These are phyloP conservation scores for Pleurotus salmoneostramineus DNA, from an alignment of 768 basidiomycete genomes.

Conservation along the genomic window DNA sequence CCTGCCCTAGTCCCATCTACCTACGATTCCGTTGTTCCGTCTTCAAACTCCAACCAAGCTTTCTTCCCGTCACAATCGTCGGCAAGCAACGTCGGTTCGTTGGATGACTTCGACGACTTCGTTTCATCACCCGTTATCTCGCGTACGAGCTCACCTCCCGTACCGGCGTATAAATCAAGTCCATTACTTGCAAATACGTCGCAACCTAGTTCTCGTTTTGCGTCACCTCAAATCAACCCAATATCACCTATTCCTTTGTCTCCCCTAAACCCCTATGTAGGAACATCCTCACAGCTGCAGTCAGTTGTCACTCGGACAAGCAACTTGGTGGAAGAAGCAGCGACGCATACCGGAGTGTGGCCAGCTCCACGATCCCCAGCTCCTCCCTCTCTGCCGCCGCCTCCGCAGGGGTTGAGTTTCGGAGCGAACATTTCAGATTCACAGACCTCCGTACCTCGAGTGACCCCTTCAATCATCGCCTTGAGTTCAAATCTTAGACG, in stretches of 20 bases:
- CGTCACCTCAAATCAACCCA: slow-evolving; percentile 11
- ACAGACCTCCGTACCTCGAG: slow-evolving; percentile 7
- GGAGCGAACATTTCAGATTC: slow-evolving; percentile 21
- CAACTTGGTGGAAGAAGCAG: slow-evolving; percentile 54
- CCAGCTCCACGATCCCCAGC: slow-evolving; percentile 45
- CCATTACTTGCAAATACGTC: not conserved
- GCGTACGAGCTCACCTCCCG: slow-evolving; percentile 44
- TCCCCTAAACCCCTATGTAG: not conserved
- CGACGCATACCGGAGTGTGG: slow-evolving; percentile 35
- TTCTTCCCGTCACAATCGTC: slow-evolving; percentile 19
- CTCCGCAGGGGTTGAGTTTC: slow-evolving; percentile 19
- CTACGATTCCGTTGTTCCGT: slow-evolving; percentile 12
- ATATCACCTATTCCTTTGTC: not conserved
- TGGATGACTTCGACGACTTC: slow-evolving; percentile 47
- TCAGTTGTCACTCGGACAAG: slow-evolving; percentile 50
- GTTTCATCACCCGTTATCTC: slow-evolving; percentile 28
- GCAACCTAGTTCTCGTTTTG: slow-evolving; percentile 20
- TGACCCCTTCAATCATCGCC: no score
- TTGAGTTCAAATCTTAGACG: no score
- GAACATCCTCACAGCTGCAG: slow-evolving; percentile 20
- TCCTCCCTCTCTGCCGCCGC: slow-evolving; percentile 34
- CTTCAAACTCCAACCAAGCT: slow-evolving; percentile 14
- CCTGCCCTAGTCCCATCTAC: slow-evolving; percentile 11
- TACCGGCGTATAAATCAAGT: slow-evolving; percentile 30
- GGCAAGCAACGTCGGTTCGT: slow-evolving; percentile 18